Percentiles rank a stretch among this genome's conserved stretches.
phyloP scores from a whole-genome alignment of 2,329 filamentous ascomycete genomes.

The Chaetoscypha palmicola region DNA sequence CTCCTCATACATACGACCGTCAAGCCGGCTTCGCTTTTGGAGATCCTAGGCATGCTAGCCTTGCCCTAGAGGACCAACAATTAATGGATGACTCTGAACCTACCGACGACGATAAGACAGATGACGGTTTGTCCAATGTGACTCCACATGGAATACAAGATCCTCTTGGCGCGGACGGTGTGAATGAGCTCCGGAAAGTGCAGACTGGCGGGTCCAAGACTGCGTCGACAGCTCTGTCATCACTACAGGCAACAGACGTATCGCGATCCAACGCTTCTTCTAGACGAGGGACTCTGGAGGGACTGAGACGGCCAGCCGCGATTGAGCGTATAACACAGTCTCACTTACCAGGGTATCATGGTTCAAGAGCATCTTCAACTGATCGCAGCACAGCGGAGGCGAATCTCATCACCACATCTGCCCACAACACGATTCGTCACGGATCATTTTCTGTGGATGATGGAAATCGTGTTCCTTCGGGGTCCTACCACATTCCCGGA shows the following conservation, averaged over 20 bases:
- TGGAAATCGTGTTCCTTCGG: slow-evolving; percentile 35
- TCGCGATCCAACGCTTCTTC: slow-evolving; percentile 24
- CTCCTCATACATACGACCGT: slow-evolving; percentile 11
- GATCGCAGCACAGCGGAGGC: slow-evolving; percentile 51
- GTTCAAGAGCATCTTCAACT: slow-evolving; percentile 52
- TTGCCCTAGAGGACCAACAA: slow-evolving; percentile 8
- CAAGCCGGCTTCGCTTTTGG: slow-evolving; percentile 14
- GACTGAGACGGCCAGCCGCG: slow-evolving; percentile 31
- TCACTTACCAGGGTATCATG: slow-evolving; percentile 38
- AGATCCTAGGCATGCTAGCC: slow-evolving; percentile 14
- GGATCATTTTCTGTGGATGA: slow-evolving; percentile 46
- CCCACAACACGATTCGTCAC: slow-evolving; percentile 51
- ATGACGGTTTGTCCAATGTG: slow-evolving; percentile 7
- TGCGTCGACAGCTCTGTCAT: slow-evolving; percentile 26
- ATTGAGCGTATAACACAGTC: slow-evolving; percentile 36
- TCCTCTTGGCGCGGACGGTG: slow-evolving; percentile 21
- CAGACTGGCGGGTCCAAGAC: slow-evolving; percentile 28
- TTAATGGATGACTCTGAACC: slow-evolving; percentile 19
- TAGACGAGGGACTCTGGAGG: slow-evolving; percentile 19
- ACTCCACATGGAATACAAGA: slow-evolving; percentile 5
- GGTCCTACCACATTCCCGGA: slow-evolving; percentile 45
- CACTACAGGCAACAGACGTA: slow-evolving; percentile 27
- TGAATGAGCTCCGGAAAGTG: slow-evolving; percentile 26
- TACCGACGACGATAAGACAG: slow-evolving; percentile 15
- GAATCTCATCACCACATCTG: slow-evolving; percentile 50